Percentiles rank a stretch among this genome's conserved stretches.
These are phyloP conservation scores for Corylus americana DNA, from an alignment of 306 rosid species.

Conservation along the genomic window DNA sequence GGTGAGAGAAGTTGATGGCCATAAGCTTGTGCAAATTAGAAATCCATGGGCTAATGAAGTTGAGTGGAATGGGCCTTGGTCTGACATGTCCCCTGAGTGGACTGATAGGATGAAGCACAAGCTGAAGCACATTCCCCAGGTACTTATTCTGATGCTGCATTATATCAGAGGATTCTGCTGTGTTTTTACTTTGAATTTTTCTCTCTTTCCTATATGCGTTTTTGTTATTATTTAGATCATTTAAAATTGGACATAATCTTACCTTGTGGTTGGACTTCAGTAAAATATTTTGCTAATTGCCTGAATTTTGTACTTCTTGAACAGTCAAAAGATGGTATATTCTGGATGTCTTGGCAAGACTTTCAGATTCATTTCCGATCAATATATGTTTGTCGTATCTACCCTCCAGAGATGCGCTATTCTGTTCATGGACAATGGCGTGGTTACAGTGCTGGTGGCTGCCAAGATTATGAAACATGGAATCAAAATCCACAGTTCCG, in stretches of 20 bases:
- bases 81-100: constrained; percentile 94
- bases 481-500: constrained; percentile 98
- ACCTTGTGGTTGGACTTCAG: neutral
- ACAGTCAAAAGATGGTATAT: constrained; percentile 97
- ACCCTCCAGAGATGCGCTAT: constrained; percentile 95
- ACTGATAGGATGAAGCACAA: constrained; percentile 97
- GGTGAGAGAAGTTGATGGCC: constrained; percentile 97
- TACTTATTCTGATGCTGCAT: constrained; percentile 22
- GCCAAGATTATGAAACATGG: constrained; percentile 99
- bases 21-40: constrained; percentile 96
- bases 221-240: neutral
- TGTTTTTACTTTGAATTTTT: constrained; percentile 11
- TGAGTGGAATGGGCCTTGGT: constrained; percentile 99
- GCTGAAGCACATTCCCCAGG: constrained; percentile 92
- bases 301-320: constrained; percentile 7
- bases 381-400: constrained; percentile 91
- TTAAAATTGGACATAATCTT: neutral
- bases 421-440: constrained; percentile 98
- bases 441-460: constrained; percentile 96
- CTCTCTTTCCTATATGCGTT: neutral
- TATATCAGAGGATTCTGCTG: neutral
- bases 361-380: constrained; percentile 98
- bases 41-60: constrained; percentile 99
- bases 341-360: constrained; percentile 99
- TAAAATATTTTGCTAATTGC: constrained; percentile 15